Evolutionary conservation across 306 rosid genomes (phyloP).

Genomic region (Prunus fruticosa): DNA sequence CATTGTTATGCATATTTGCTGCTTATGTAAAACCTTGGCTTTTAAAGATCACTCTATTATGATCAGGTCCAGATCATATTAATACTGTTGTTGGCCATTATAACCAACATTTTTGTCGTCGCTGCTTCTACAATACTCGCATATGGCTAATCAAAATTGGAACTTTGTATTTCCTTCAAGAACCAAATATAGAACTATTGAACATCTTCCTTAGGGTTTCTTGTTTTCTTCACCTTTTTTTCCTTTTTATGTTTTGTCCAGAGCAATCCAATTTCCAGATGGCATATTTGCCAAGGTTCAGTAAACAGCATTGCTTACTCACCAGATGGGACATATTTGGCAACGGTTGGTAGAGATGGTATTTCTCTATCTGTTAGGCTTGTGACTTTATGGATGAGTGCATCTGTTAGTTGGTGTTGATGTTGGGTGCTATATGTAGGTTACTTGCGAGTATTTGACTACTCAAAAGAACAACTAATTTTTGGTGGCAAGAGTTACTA

Average conservation of each 20-base stretch:
- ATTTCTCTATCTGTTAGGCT: conserved; percentile 22
- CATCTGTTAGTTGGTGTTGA: conserved; percentile 23
- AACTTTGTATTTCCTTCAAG: not conserved
- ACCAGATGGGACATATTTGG: conserved; percentile 64
- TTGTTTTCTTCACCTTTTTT: not conserved
- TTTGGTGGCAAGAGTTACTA: conserved; percentile 98
- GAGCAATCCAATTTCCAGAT: conserved; percentile 93
- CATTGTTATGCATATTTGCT: not conserved
- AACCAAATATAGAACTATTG: not conserved
- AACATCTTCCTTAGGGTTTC: conserved; percentile 1
- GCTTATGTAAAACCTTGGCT: not conserved
- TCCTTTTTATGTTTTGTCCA: conserved; percentile 24
- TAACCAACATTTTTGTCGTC: not conserved
- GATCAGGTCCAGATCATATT: not conserved
- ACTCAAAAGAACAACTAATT: conserved; percentile 75
- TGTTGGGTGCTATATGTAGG: conserved; percentile 46
- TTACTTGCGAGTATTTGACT: conserved; percentile 90
- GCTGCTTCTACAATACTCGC: not conserved
- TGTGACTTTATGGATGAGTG: not conserved
- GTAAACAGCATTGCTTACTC: conserved; percentile 80
- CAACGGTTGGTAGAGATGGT: conserved; percentile 97
- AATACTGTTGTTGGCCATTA: not conserved
- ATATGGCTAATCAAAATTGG: not conserved
- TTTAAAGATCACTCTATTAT: not conserved
- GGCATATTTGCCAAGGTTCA: conserved; percentile 99